phyloP scores from a whole-genome alignment of 257 asterid genomes.

The Przewalskia tangutica region DNA sequence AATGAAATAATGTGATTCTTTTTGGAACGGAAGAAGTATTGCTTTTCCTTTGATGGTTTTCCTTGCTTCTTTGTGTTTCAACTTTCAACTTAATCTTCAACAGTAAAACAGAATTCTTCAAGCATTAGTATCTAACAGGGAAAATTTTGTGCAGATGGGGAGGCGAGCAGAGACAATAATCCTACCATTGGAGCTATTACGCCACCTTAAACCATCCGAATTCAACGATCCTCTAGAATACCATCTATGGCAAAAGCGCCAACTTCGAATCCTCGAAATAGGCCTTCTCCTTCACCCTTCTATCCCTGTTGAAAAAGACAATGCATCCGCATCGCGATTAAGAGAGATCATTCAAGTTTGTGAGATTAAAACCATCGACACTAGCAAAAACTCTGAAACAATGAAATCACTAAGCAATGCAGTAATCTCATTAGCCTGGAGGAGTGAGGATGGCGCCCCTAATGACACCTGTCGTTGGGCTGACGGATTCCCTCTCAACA shows the following conservation, averaged over 20 bases:
- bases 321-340: slow-evolving; percentile 27
- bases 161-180: slow-evolving; percentile 68
- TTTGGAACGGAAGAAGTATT: too few relatives aligned
- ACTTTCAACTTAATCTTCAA: background rate
- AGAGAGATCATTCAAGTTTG: slow-evolving; percentile 28
- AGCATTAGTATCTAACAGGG: background rate
- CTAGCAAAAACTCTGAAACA: slow-evolving; percentile 42
- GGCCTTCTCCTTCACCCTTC: slow-evolving; percentile 58
- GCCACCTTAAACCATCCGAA: slow-evolving; percentile 63
- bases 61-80: background rate
- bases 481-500: slow-evolving; percentile 57
- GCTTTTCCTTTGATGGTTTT: too few relatives aligned
- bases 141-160: slow-evolving; percentile 35
- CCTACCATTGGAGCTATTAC: slow-evolving; percentile 67
- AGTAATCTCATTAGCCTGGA: slow-evolving; percentile 41
- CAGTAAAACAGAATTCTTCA: background rate
- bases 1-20: too few relatives aligned
- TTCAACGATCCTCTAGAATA: slow-evolving; percentile 50
- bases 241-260: slow-evolving; percentile 70
- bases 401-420: slow-evolving; percentile 44
- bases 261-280: slow-evolving; percentile 45
- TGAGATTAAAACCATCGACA: slow-evolving; percentile 41
- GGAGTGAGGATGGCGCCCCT: slow-evolving; percentile 32
- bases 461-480: slow-evolving; percentile 66
- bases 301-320: slow-evolving; percentile 41